Base-by-base conservation (phyloP, 371 early-diverging fungal genomes). In the Choanephora cucurbitarum region DNA sequence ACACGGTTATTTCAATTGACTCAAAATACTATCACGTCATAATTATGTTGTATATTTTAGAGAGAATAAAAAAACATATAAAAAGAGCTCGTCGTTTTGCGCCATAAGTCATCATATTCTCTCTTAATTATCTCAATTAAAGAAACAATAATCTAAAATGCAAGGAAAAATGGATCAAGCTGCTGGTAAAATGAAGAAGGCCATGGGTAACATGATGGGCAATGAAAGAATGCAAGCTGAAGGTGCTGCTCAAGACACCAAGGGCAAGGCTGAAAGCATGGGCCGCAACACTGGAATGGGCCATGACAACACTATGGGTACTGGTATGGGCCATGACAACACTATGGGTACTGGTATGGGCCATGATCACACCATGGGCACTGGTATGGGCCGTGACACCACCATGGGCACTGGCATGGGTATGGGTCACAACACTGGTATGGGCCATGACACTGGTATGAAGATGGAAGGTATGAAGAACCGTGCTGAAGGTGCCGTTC, bases 181-280 rank as follows among this genome's bases (percentile, higher is more conserved):
- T 52, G 47, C 44, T 23, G 70, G 70, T 23, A 49, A 19, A 21
- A 54, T 53, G 10, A 58, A 70, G 61, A 51, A 70, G 48, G 46
- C 34, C 14, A 54, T 56, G 1, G 70, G 70, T 13, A 19, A 44
- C n/a, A 55, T 33, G 3, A 21, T 59, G 43, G 67, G 67, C 22
- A 62, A 65, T 48, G 51, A 62, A 6, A 24, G 39, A 18, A 58
- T 70, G 65, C 41, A 62, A 44, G 46, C 24, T 34, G 44, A 44
- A 23, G 55, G 55, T 23, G 39, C 33, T 21, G 45, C 45, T 33
- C 45, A 54, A 24, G n/a, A 21, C 8, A 22, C 53, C 19, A 24
- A 52, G 31, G 53, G 53, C 31, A 15, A 47, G 14, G 44, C 44
- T 43, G 9, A 43, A 19, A 19, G 15, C 10, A 40, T 17, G 11